Percentiles rank a stretch among this genome's conserved stretches.
phyloP scores from a whole-genome alignment of 2,329 filamentous ascomycete species.

The Colletotrichum cereale region DNA sequence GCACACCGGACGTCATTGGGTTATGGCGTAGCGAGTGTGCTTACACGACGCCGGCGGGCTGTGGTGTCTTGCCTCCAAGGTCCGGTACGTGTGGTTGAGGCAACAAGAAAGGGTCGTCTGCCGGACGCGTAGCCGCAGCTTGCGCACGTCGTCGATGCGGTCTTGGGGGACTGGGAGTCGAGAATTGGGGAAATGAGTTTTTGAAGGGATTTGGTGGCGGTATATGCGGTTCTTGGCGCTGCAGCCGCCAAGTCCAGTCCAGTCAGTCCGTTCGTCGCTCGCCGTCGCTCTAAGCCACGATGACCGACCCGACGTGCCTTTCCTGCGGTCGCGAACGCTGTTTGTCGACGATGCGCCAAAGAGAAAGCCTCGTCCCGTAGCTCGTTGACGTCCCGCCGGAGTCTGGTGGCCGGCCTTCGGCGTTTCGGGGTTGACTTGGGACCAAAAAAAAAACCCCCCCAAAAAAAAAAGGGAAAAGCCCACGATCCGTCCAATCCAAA shows the following conservation, averaged over 20 bases:
- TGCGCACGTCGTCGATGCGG: background rate
- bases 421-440: too few species aligned
- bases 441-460: background rate
- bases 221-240: background rate
- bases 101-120: background rate
- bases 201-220: background rate
- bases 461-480: background rate
- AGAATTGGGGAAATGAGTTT: background rate
- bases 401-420: background rate
- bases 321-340: background rate
- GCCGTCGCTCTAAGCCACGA: background rate
- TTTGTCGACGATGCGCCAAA: background rate
- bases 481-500: background rate
- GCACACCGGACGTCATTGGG: background rate
- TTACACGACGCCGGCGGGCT: background rate
- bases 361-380: background rate
- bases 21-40: slow-evolving; percentile 1
- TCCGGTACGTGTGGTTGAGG: background rate
- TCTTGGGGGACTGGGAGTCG: background rate
- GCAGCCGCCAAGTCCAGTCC: background rate
- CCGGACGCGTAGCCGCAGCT: background rate
- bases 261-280: background rate
- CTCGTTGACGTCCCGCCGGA: background rate
- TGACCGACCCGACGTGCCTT: background rate
- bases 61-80: background rate